A percentile compares a stretch with the other conserved stretches of the same genome.
phyloP scores from a whole-genome alignment of 495 filamentous ascomycete species.

The Aspergillus baeticus region DNA sequence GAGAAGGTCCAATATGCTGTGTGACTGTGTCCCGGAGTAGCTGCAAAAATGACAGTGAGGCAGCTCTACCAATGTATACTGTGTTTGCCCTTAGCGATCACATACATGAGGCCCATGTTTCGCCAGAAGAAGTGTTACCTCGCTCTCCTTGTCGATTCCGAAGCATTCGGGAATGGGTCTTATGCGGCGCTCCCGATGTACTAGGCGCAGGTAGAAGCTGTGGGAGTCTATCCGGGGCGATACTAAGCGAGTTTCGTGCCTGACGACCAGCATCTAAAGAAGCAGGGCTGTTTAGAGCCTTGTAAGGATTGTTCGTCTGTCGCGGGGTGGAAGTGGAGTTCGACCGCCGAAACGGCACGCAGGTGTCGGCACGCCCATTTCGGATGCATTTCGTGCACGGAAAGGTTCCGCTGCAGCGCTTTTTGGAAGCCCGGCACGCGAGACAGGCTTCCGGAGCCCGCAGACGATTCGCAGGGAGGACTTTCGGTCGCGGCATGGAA shows the following conservation, averaged over 20 bases:
- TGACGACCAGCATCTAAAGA: background rate
- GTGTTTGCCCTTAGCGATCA: background rate
- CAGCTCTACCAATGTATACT: conserved; percentile 44
- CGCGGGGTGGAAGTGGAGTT: background rate
- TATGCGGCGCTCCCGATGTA: conserved; percentile 35
- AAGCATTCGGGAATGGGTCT: conserved; percentile 39
- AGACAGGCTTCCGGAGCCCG: conserved; percentile 37
- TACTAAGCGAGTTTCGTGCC: background rate
- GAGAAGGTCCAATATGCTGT: conserved; percentile 42
- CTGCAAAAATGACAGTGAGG: conserved; percentile 42
- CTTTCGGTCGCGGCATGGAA: conserved; percentile 39
- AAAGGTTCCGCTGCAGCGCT: conserved; percentile 40
- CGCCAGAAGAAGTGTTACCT: conserved; percentile 19
- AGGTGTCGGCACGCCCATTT: conserved; percentile 31
- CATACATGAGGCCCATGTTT: background rate
- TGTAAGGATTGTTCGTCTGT: background rate
- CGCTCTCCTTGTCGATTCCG: conserved; percentile 36
- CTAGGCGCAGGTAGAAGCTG: conserved; percentile 10
- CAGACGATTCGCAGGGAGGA: conserved; percentile 35
- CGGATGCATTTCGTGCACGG: conserved; percentile 39
- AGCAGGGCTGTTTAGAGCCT: background rate
- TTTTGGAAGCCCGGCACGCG: conserved; percentile 37
- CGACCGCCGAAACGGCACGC: conserved; percentile 23
- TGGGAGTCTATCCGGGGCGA: background rate
- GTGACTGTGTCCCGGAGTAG: conserved; percentile 41